Conservation (phyloP, 2,329 filamentous ascomycete genomes). For the Claviceps pazoutovae region DNA sequence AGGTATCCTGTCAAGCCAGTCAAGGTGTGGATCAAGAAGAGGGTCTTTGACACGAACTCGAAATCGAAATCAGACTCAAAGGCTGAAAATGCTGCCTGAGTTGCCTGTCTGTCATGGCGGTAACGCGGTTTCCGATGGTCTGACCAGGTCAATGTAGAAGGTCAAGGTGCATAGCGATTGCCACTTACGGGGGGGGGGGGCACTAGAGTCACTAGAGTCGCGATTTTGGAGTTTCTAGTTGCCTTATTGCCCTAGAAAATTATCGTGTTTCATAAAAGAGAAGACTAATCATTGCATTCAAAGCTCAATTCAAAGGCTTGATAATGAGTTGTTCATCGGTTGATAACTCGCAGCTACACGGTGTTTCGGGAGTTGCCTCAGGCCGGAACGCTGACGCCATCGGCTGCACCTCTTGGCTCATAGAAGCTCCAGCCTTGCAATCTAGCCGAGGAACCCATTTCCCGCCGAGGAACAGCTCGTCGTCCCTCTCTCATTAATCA, state of each 20-base stretch:
- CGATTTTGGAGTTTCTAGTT: background rate
- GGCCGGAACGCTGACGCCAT: conserved; percentile 6
- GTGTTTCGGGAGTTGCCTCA: background rate
- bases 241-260: background rate
- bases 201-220: background rate
- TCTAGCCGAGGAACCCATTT: no score
- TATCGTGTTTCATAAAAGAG: background rate
- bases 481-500: no score
- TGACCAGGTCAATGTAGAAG: background rate
- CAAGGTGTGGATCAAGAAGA: conserved; percentile 21
- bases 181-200: background rate
- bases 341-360: no score
- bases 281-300: background rate
- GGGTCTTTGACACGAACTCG: conserved; percentile 1
- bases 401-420: background rate
- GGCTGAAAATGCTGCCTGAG: background rate
- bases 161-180: background rate
- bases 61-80: no score
- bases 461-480: background rate
- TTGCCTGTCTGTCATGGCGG: background rate
- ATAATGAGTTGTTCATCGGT: no score
- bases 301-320: no score
- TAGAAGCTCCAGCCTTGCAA: no score
- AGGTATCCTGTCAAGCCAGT: conserved; percentile 14
- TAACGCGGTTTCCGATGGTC: background rate